These are phyloP conservation scores for Globisporangium sylvaticum DNA, from an alignment of 352 stramenopile genomes.

Conservation along the genomic window DNA sequence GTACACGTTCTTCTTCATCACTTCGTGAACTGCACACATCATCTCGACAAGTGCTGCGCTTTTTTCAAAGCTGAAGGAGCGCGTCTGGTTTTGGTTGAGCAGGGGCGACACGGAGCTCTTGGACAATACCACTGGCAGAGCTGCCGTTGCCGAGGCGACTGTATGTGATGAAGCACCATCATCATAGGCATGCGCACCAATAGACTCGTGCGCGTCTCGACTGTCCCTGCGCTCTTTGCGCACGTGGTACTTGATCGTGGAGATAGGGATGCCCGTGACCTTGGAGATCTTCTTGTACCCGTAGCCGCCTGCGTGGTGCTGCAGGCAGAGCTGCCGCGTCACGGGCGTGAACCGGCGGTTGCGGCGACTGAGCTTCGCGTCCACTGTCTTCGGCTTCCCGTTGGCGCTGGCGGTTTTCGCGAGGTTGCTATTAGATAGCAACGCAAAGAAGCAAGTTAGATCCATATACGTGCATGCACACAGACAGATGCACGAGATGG, in stretches of 20 bases:
- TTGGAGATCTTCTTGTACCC: conserved; percentile 21
- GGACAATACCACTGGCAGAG: background rate
- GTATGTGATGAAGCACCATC: background rate
- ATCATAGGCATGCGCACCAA: background rate
- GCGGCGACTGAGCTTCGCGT: conserved; percentile 1
- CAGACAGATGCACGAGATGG: background rate
- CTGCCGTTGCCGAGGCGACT: background rate
- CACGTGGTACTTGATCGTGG: conserved; percentile 21
- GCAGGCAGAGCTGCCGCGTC: conserved; percentile 15
- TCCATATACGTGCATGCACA: background rate
- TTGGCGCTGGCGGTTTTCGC: background rate
- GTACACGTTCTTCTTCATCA: conserved; percentile 14
- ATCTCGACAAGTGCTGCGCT: background rate
- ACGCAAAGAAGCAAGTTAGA: background rate
- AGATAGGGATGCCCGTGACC: conserved; percentile 18
- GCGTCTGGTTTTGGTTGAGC: background rate
- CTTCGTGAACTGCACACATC: conserved; percentile 8
- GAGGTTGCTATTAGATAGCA: background rate
- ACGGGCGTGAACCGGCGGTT: conserved; percentile 14
- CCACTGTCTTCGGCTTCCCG: background rate
- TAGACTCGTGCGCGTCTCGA: background rate
- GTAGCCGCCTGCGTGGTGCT: conserved; percentile 17
- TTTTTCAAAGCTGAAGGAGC: background rate
- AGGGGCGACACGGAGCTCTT: background rate
- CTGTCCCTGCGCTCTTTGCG: conserved; percentile 4